Percentiles rank a stretch among this genome's conserved stretches.
phyloP scores from a whole-genome alignment of 805 yeast genomes.

The Candida endomychidarum region DNA sequence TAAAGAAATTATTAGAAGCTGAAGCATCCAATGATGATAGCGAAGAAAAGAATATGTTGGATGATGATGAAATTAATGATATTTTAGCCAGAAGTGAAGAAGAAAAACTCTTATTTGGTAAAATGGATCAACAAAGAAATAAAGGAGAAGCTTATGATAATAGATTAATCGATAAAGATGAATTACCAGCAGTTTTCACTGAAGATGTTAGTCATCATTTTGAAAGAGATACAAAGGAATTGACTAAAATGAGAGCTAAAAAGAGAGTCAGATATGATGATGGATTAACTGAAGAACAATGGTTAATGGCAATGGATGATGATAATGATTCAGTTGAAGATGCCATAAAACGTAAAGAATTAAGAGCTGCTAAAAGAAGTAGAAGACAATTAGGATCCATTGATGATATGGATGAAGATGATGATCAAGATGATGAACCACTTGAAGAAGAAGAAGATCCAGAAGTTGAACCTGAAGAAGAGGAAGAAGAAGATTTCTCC shows the following conservation, averaged over 20 bases:
- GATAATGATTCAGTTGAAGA: slow-evolving; percentile 65
- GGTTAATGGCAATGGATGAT: slow-evolving; percentile 79
- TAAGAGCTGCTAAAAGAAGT: slow-evolving; percentile 38
- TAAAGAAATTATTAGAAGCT: slow-evolving; percentile 69
- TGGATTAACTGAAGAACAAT: slow-evolving; percentile 87
- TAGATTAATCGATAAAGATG: slow-evolving; percentile 64
- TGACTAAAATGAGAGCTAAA: slow-evolving; percentile 71
- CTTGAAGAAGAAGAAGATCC: slow-evolving; percentile 18
- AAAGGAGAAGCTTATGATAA: slow-evolving; percentile 31
- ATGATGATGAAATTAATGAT: slow-evolving; percentile 71
- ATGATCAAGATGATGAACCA: slow-evolving; percentile 13
- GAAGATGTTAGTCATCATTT: slow-evolving; percentile 57
- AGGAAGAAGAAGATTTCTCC: slow-evolving; percentile 14
- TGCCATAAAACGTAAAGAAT: slow-evolving; percentile 54
- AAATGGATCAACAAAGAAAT: slow-evolving; percentile 60
- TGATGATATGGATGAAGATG: slow-evolving; percentile 17
- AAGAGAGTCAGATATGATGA: slow-evolving; percentile 83
- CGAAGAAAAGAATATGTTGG: slow-evolving; percentile 56
- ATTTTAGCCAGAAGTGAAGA: slow-evolving; percentile 67
- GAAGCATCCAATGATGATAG: slow-evolving; percentile 57
- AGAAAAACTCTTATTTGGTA: slow-evolving; percentile 54
- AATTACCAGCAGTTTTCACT: slow-evolving; percentile 79
- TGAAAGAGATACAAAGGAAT: slow-evolving; percentile 49
- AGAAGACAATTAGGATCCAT: slow-evolving; percentile 21
- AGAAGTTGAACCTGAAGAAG: slow-evolving; percentile 17